Evolutionary conservation across 139 green algal genomes (phyloP).

Genomic region (Chlamydomonas sp.): DNA sequence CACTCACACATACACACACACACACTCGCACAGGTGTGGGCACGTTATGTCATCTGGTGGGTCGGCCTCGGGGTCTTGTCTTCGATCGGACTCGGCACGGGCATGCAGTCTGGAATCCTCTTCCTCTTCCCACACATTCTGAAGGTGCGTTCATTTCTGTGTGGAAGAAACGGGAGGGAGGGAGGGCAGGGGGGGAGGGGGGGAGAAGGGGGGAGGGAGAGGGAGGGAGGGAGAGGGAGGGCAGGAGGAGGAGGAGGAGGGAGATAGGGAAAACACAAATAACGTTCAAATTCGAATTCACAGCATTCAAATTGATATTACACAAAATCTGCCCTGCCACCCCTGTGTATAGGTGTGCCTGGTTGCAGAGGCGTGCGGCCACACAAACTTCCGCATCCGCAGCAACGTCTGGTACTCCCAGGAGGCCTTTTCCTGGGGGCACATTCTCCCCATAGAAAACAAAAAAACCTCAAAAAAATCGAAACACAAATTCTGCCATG

Average conservation of each 20-base stretch:
- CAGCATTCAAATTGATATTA: no score
- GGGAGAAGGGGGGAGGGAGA: not conserved
- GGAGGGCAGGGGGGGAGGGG: not conserved
- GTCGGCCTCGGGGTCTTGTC: slow-evolving; percentile 79
- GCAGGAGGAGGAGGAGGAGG: no score
- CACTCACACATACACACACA: no score
- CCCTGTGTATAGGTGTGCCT: not conserved
- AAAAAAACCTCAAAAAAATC: no score
- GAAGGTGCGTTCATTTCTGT: slow-evolving; percentile 56
- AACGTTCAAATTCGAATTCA: no score
- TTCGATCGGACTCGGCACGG: slow-evolving; percentile 82
- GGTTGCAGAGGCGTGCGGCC: slow-evolving; percentile 1
- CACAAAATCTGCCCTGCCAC: no score
- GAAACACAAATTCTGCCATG: not conserved
- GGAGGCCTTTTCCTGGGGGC: slow-evolving; percentile 62
- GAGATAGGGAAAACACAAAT: no score
- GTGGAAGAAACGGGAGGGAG: not conserved
- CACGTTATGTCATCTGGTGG: slow-evolving; percentile 73
- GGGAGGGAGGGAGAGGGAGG: no score
- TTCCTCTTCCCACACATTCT: slow-evolving; percentile 94
- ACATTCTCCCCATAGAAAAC: no score
- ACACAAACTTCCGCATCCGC: slow-evolving; percentile 61
- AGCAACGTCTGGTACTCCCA: slow-evolving; percentile 73
- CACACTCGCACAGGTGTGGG: slow-evolving; percentile 47
- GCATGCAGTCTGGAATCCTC: slow-evolving; percentile 89